These are phyloP conservation scores for Hyaloscypha finlandica DNA, from an alignment of 495 filamentous ascomycete genomes.

Conservation along the genomic window DNA sequence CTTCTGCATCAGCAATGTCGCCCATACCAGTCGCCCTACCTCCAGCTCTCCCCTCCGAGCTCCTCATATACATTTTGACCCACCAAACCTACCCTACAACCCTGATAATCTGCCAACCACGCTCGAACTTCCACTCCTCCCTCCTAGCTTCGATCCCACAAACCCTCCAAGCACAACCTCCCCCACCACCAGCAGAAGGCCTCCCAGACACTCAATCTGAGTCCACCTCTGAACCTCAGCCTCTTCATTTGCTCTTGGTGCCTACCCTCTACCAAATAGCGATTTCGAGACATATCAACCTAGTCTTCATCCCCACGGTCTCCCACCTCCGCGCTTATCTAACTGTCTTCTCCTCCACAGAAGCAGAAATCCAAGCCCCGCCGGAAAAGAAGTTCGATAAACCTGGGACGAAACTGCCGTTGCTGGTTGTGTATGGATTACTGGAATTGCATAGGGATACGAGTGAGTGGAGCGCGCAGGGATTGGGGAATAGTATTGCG, in stretches of 20 bases:
- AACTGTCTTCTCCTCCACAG: slow-evolving; percentile 34
- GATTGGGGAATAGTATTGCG: slow-evolving; percentile 69
- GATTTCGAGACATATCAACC: slow-evolving; percentile 62
- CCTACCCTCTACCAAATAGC: slow-evolving; percentile 71
- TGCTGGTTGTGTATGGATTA: slow-evolving; percentile 67
- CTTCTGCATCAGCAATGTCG: slow-evolving; percentile 8
- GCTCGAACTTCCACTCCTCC: slow-evolving; percentile 59
- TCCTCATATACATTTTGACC: slow-evolving; percentile 65
- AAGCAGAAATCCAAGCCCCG: not conserved
- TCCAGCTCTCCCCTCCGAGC: slow-evolving; percentile 54
- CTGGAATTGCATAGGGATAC: slow-evolving; percentile 69
- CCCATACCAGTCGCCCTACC: slow-evolving; percentile 39
- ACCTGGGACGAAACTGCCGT: slow-evolving; percentile 28
- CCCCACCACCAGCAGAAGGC: slow-evolving; percentile 10
- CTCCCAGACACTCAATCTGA: not conserved
- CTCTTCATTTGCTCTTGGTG: slow-evolving; percentile 48
- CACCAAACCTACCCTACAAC: slow-evolving; percentile 55
- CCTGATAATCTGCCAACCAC: slow-evolving; percentile 70
- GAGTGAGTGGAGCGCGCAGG: slow-evolving; percentile 82
- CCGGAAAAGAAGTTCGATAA: slow-evolving; percentile 15
- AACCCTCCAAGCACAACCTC: slow-evolving; percentile 14
- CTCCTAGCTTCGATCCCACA: slow-evolving; percentile 31
- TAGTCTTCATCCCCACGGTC: slow-evolving; percentile 73
- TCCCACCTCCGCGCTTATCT: slow-evolving; percentile 78
- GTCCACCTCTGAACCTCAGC: not conserved